These are phyloP conservation scores for Mucor velutinosus DNA, from an alignment of 371 early-diverging fungal species.

Conservation along the genomic window DNA sequence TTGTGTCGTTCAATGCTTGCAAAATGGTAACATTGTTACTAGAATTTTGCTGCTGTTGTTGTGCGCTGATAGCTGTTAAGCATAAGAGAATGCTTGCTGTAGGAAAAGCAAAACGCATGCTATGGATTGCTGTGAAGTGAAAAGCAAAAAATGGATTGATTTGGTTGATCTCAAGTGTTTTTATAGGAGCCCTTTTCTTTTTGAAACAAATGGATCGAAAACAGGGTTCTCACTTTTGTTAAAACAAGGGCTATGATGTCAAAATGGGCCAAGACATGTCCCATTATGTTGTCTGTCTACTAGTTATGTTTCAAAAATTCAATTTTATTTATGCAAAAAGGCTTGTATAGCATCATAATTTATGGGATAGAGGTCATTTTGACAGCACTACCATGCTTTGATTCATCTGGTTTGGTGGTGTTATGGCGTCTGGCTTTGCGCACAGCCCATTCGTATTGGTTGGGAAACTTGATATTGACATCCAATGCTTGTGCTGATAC, in stretches of 20 bases:
- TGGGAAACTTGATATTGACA: conserved; percentile 15
- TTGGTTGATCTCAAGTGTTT: not conserved
- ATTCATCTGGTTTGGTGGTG: not conserved
- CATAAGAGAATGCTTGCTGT: not conserved
- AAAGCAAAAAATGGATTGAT: not conserved
- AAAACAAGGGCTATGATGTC: not conserved
- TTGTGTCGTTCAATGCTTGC: conserved; percentile 32
- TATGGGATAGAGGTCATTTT: not conserved
- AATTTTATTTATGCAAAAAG: not conserved
- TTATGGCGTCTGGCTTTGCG: conserved; percentile 23
- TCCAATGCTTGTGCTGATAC: conserved; percentile 15
- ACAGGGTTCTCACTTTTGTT: not conserved
- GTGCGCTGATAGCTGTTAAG: not conserved
- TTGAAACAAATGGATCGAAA: not conserved
- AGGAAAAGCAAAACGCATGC: not conserved
- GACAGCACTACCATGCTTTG: not conserved
- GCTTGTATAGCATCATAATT: not conserved
- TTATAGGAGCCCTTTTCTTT: not conserved
- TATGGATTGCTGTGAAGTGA: not conserved
- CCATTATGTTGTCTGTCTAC: not conserved
- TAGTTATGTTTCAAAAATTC: not conserved
- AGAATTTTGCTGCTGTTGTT: not conserved
- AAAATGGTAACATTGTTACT: conserved; percentile 19
- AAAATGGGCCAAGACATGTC: not conserved
- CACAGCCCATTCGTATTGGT: conserved; percentile 26